phyloP scores from a whole-genome alignment of 306 rosid genomes.

The Cucumis sativus region Cucumber_9930_V3 NC_026660.2:20699001-20699500 shows the following conservation, averaged over 20 bases:
- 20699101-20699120: constrained; percentile 65
- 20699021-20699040: constrained; percentile 76
- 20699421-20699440: constrained; percentile 56
- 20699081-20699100: constrained; percentile 41
- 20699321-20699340: constrained; percentile 26
- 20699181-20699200: constrained; percentile 49
- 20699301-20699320: constrained; percentile 43
- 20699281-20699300: constrained; percentile 39
- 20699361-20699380: constrained; percentile 77
- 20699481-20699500: constrained; percentile 43
- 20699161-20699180: constrained; percentile 80
- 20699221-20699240: constrained; percentile 66
- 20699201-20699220: constrained; percentile 55
- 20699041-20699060: constrained; percentile 75
- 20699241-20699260: constrained; percentile 63
- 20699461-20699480: constrained; percentile 57
- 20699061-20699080: constrained; percentile 61
- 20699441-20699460: constrained; percentile 69
- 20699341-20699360: constrained; percentile 55
- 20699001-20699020: constrained; percentile 33
- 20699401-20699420: constrained; percentile 61
- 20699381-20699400: constrained; percentile 77
- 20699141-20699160: constrained; percentile 71
- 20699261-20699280: constrained; percentile 40
- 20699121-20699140: constrained; percentile 73